Base-by-base conservation (phyloP, 805 yeast species). In the Ogataea glucozyma region DNA sequence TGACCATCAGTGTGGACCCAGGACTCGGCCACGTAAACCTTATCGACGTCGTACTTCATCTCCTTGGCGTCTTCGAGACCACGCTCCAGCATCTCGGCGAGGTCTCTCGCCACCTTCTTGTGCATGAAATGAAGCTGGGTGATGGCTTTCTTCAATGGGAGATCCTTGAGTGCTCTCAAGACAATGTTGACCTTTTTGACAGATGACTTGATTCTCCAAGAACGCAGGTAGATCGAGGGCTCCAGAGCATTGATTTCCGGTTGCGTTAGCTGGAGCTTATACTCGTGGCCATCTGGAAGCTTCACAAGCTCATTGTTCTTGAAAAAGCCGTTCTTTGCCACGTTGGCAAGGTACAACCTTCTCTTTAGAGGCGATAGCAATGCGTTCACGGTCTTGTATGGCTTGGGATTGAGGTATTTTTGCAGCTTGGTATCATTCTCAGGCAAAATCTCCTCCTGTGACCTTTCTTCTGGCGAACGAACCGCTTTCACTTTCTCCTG, bases 1-100 rank as follows among this genome's bases (percentile, higher is more conserved):
- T 66, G 58, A 16, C 96, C 96, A 64, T 91, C 98, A 44, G 89
- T 81, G 31, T 97, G 97, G 20, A 81, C 81, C 97, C 97, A 91
- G 46, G 89, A 79, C 58, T 86, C 86, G 32, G 83, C 78, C 43
- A 91, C 76, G 56, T 83, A 87, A 31, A 89, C 62, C 27, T 76
- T 76, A 46, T 83, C 76, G 18, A 79, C 75, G 47, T 81, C 66
- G 47, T 85, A 64, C 3, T 81, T 80, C 50, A 84, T 64, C 29
- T 67, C 69, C 44, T 76, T 69, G 17, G 90, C 88, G 57, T 87
- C 88, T 35, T 77, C 72, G 24, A 87, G 57, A 8, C 95, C 96
- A 38, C 78, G 71, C 56, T 81, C 79, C 48, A 91, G 73, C 65
- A 90, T 67, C 48, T 80, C 85, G 39, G 82, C 90, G 42, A 89